These are phyloP conservation scores for Globisporangium sylvaticum DNA, from an alignment of 352 stramenopile genomes.

Conservation along the genomic window DNA sequence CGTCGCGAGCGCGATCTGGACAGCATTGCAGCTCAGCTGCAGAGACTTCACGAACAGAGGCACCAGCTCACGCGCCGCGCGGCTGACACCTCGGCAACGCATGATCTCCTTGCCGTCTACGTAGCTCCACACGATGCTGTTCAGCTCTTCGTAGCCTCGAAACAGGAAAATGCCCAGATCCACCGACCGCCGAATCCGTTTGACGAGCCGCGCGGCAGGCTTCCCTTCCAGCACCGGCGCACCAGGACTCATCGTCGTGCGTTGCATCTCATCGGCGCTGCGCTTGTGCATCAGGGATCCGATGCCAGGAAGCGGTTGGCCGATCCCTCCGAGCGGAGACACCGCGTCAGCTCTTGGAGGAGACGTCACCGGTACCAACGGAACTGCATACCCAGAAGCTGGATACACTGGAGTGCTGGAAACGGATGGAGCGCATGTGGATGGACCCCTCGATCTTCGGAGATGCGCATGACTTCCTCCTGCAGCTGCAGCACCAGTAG, in stretches of 20 bases:
- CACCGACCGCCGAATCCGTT: conserved; percentile 13
- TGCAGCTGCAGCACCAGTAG: not conserved
- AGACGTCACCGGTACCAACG: not conserved
- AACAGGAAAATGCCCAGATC: conserved; percentile 55
- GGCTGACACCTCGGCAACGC: conserved; percentile 52
- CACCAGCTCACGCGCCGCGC: conserved; percentile 33
- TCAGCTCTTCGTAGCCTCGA: conserved; percentile 58
- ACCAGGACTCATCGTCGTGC: conserved; percentile 24
- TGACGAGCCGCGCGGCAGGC: conserved; percentile 1
- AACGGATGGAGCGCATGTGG: not conserved
- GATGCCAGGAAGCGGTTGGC: conserved; percentile 26
- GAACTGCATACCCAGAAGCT: not conserved
- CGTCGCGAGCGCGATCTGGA: conserved; percentile 56
- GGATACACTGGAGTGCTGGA: not conserved
- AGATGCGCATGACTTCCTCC: not conserved
- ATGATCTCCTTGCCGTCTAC: conserved; percentile 79
- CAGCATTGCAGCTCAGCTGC: conserved; percentile 76
- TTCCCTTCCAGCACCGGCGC: conserved; percentile 23
- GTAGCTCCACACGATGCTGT: conserved; percentile 73
- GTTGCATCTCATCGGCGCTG: conserved; percentile 31
- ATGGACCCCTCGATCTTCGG: not conserved
- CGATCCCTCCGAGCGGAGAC: conserved; percentile 4
- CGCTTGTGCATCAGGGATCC: conserved; percentile 37
- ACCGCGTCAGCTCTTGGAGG: conserved; percentile 1
- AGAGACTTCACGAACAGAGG: conserved; percentile 70